phyloP scores from a whole-genome alignment of 2,329 filamentous ascomycete species.

The Aspergillus quadricinctus region DNA sequence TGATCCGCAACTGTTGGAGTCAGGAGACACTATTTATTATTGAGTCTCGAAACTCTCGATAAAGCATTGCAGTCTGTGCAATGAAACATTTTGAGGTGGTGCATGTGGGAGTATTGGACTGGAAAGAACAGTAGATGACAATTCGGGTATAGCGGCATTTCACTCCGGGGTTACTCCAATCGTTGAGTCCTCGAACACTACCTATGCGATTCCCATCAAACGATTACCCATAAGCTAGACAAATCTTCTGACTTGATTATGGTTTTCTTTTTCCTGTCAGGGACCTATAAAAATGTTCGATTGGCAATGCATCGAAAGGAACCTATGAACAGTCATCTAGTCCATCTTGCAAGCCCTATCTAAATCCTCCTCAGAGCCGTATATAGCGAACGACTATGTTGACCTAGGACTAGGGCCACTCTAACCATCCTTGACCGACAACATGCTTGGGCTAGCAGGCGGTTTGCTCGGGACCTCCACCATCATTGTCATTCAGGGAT shows the following conservation, averaged over 20 bases:
- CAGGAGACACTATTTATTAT: background rate
- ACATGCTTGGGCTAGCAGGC: background rate
- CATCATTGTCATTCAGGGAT: slow-evolving; percentile 21
- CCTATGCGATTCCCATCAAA: too few relatives aligned
- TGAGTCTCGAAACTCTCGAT: background rate
- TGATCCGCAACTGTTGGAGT: background rate
- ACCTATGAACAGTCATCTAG: background rate
- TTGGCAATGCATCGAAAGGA: background rate
- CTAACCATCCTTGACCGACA: background rate
- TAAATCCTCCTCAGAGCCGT: background rate
- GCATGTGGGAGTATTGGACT: background rate
- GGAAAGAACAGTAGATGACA: background rate
- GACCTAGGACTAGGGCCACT: background rate
- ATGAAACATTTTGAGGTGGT: background rate
- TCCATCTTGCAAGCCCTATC: background rate
- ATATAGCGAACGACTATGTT: background rate
- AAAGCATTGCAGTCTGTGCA: background rate
- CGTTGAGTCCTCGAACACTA: too few relatives aligned
- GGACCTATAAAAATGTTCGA: background rate
- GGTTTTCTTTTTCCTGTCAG: background rate
- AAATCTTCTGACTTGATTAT: background rate
- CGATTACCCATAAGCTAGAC: background rate
- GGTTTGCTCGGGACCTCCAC: background rate
- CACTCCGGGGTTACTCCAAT: too few relatives aligned
- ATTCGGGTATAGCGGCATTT: background rate